phyloP scores from a whole-genome alignment of 345 rosid genomes.

The Erucastrum elatum region DNA sequence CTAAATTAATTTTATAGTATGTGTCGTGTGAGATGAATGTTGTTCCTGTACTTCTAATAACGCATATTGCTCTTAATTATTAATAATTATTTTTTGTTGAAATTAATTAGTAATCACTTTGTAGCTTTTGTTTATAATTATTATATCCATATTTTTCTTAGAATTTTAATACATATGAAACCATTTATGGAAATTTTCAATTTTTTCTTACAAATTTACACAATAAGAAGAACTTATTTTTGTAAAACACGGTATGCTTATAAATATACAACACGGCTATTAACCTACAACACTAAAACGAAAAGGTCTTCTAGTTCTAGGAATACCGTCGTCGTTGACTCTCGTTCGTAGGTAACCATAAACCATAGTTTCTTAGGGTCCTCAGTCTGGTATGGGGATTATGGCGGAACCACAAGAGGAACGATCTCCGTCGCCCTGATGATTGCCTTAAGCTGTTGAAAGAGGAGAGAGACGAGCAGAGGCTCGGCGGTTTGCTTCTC shows the following conservation, averaged over 20 bases:
- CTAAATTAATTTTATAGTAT: background rate
- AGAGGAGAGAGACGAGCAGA: slow-evolving; percentile 92
- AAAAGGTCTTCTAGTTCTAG: background rate
- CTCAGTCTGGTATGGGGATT: background rate
- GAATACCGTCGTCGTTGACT: slow-evolving; percentile 24
- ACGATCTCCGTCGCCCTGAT: slow-evolving; percentile 54
- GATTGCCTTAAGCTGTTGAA: slow-evolving; percentile 76
- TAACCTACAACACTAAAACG: too few relatives aligned
- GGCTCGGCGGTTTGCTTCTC: slow-evolving; percentile 79
- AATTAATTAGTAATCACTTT: background rate
- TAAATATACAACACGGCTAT: background rate
- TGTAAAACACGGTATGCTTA: background rate
- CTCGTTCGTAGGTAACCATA: slow-evolving; percentile 11
- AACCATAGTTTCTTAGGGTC: slow-evolving; percentile 8
- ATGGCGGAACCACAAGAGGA: slow-evolving; percentile 39
- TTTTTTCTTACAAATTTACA: background rate
- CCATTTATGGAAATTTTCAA: background rate
- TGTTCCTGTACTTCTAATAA: slow-evolving; percentile 15
- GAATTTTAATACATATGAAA: background rate
- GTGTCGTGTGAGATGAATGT: slow-evolving; percentile 1
- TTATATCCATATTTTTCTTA: background rate
- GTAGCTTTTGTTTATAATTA: background rate
- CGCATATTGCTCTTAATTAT: background rate
- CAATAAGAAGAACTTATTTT: background rate
- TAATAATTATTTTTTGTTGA: background rate